Evolutionary conservation across 2,329 filamentous ascomycete genomes (phyloP), one percentile per base, ranked within the genome.

Genomic region (Fusarium sp.): DNA sequence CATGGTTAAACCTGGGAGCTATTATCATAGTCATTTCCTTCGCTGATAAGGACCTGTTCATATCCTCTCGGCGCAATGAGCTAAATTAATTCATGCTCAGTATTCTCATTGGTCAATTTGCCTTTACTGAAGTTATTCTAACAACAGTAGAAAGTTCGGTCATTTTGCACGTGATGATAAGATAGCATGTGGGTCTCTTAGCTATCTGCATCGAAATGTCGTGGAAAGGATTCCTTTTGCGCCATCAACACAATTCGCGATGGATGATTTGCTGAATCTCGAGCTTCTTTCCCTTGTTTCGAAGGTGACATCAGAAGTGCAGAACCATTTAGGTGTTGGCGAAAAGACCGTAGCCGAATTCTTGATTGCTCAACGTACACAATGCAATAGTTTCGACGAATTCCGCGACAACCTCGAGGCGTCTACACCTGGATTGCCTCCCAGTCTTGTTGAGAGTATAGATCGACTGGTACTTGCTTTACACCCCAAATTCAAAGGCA

Each of bases 281-380:
- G 96, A 99, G 85, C 86, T 97, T 65, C 87, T 99, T 56, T 97
- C 94, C 75, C 90, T 99, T 76, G 94, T 98, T 59, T 96, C 93
- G 52, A 97, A 95, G 80, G 93, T 99, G 74, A 94, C 94, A 16
- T 95, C 92, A 19, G 96, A 99, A 81, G 86, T 99, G 55, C 91
- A 97, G 75, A 99, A 99, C 77, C 93, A 99, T 81, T 82, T 98
- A 63, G 93, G 94, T 58, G 89, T 98, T 74, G 92, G 88, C 78
- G 94, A 99, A 82, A 98, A 97, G 81, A 97, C 93, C 7, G 89
- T 99, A 26, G 94, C 96, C 73, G 96, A 99, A 81, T 99, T 97
- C 78, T 89, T 99, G 75, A 97, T 99, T 77, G 92, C 92, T 66
- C 92, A 97, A 78, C 93, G 97, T 75, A 81, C 91, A 78, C 88